Percentiles rank a stretch among this genome's conserved stretches.
Evolutionary conservation across 2,329 filamentous ascomycete genomes (phyloP).

Genomic region (Acrodontium crateriforme): DNA sequence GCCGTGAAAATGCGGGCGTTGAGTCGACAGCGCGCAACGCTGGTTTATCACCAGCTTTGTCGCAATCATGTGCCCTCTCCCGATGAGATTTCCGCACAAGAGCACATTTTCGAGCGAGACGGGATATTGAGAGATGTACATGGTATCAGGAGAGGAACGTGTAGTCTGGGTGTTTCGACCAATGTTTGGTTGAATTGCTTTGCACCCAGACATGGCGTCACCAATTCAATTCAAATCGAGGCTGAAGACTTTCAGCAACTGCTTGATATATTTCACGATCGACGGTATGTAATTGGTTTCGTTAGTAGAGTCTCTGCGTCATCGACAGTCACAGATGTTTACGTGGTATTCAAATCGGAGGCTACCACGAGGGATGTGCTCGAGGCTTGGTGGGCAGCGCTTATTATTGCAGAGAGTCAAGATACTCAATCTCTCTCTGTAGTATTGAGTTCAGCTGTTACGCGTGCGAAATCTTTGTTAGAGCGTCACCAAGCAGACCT

Average conservation of each 20-base stretch:
- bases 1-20: slow-evolving; percentile 71
- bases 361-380: slow-evolving; percentile 38
- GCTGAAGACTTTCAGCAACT: slow-evolving; percentile 29
- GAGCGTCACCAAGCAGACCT: slow-evolving; percentile 29
- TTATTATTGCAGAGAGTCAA: slow-evolving; percentile 29
- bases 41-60: slow-evolving; percentile 50
- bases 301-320: slow-evolving; percentile 22
- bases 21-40: slow-evolving; percentile 73
- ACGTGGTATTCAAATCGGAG: slow-evolving; percentile 51
- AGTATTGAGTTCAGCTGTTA: not conserved
- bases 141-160: slow-evolving; percentile 29
- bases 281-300: slow-evolving; percentile 50
- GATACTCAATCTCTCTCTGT: too few species aligned
- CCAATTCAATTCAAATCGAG: slow-evolving; percentile 4
- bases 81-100: slow-evolving; percentile 44
- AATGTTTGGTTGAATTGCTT: slow-evolving; percentile 14
- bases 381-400: slow-evolving; percentile 49
- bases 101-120: slow-evolving; percentile 49
- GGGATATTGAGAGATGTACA: slow-evolving; percentile 51
- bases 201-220: slow-evolving; percentile 2
- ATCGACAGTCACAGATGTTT: slow-evolving; percentile 17
- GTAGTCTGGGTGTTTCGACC: slow-evolving; percentile 43
- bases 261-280: slow-evolving; percentile 35
- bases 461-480: slow-evolving; percentile 31
- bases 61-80: slow-evolving; percentile 44